A percentile compares a stretch with the other conserved stretches of the same genome.
Conservation (phyloP, 2,329 filamentous ascomycete genomes). For the Cytospora piceicola region DNA sequence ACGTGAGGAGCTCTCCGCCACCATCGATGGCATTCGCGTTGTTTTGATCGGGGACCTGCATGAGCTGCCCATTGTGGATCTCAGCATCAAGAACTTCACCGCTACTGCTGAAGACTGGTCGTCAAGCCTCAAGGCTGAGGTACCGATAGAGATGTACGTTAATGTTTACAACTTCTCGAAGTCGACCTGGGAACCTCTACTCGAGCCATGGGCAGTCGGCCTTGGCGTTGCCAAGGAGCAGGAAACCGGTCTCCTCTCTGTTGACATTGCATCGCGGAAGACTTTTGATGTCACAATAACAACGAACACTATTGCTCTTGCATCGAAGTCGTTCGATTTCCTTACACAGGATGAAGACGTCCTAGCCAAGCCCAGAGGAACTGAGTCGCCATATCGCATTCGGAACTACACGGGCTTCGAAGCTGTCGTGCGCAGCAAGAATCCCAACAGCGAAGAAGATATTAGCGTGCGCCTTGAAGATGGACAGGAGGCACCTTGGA, state of each 20-base stretch:
- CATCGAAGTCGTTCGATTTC: constrained; percentile 91
- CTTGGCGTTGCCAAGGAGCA: constrained; percentile 83
- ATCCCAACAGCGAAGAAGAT: constrained; percentile 66
- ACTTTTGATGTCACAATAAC: constrained; percentile 91
- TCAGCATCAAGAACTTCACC: constrained; percentile 89
- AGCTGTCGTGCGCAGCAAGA: constrained; percentile 80
- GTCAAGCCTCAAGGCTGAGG: constrained; percentile 81
- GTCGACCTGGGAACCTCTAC: constrained; percentile 93
- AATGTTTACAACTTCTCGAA: constrained; percentile 99
- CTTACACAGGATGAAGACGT: constrained; percentile 88
- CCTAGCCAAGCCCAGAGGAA: constrained; percentile 86
- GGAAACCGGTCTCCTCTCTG: constrained; percentile 73
- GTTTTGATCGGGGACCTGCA: constrained; percentile 95
- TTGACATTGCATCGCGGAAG: constrained; percentile 88
- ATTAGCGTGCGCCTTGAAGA: constrained; percentile 80
- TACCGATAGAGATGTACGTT: constrained; percentile 88
- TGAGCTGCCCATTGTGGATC: constrained; percentile 91
- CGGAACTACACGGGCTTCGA: constrained; percentile 96
- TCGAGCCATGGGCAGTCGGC: constrained; percentile 96
- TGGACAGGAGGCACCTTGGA: constrained; percentile 91
- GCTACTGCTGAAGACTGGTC: constrained; percentile 91
- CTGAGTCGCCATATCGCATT: constrained; percentile 90
- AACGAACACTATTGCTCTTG: constrained; percentile 88
- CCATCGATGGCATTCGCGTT: constrained; percentile 84
- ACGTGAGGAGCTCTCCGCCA: constrained; percentile 80